Evolutionary conservation across 192 early-diverging fungal species (phyloP).

Genomic region (Funneliformis mosseae): DNA sequence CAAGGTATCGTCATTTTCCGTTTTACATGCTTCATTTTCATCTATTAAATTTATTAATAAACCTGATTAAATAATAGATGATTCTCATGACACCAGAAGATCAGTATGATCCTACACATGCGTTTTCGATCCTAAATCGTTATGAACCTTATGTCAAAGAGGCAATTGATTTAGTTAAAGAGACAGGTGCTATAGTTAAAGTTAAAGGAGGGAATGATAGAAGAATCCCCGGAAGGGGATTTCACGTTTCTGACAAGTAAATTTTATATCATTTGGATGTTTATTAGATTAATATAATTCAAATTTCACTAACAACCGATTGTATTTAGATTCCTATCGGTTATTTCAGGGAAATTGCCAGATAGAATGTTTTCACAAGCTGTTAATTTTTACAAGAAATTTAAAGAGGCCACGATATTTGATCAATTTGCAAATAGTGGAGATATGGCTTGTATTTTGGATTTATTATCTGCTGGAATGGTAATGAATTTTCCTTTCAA

Average conservation of each 20-base stretch:
- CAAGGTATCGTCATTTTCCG: slow-evolving; percentile 21
- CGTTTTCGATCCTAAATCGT: slow-evolving; percentile 32
- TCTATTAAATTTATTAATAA: background rate
- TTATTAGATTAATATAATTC: background rate
- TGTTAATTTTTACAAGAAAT: slow-evolving; percentile 7
- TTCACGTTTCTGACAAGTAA: slow-evolving; percentile 37
- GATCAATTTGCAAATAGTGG: slow-evolving; percentile 35
- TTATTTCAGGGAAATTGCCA: slow-evolving; percentile 32
- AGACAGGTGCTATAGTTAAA: slow-evolving; percentile 34
- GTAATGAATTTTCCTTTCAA: background rate
- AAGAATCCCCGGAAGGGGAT: slow-evolving; percentile 35
- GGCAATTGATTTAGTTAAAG: slow-evolving; percentile 15
- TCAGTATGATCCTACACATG: slow-evolving; percentile 34
- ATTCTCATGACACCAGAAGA: slow-evolving; percentile 40
- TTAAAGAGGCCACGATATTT: background rate
- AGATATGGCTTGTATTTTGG: slow-evolving; percentile 37
- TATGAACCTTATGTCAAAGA: slow-evolving; percentile 21
- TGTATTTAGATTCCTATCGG: slow-evolving; percentile 25
- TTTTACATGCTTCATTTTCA: background rate
- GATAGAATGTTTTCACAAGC: slow-evolving; percentile 37
- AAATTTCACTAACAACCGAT: background rate
- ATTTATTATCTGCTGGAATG: slow-evolving; percentile 30
- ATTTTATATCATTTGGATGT: background rate
- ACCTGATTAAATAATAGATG: slow-evolving; percentile 26
- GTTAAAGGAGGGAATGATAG: slow-evolving; percentile 32